Evolutionary conservation across 441 rosid genomes (phyloP), one percentile per base, ranked within the genome.

Genomic region (Erodium trifolium): DNA sequence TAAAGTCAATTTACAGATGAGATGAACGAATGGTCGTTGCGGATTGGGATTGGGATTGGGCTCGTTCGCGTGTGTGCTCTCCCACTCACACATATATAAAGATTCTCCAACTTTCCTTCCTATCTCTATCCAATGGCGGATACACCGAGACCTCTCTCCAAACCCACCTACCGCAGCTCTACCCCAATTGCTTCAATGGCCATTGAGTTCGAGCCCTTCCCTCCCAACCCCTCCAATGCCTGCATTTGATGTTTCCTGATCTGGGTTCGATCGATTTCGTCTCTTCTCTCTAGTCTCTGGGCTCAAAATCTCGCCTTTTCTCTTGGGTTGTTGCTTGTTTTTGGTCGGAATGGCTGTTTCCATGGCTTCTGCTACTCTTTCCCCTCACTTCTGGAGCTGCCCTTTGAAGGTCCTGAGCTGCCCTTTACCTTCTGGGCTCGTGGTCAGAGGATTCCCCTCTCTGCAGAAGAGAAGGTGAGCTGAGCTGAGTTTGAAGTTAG

Each of bases 121-220:
- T 16, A 55, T 55, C 63, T 55, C 63, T 17, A 55, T 55, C 63
- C 63, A 17, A 55, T 55, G 63, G 63, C 63, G 63, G 63, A 55
- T 55, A 55, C 14, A 55, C 16, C 63, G 63, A 55, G 63, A 55
- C 63, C 63, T 55, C 63, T 55, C 63, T 55, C 63, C 19, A 55
- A 55, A 55, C 63, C 63, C 63, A 55, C 63, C 63, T 16, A 16
- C 63, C 63, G 16, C 4, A 55, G 16, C 63, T 55, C 63, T 8
- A 17, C 10, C 63, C 63, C 63, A 16, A 16, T 7, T 17, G 19
- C 14, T 53, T 34, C 37, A 45, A 45, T 12, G 51, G 13, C 51
- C 51, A 9, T 12, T 12, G 51, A n/a, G 60, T 16, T 53, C 8
- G 60, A 53, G 60, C 60, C 60, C 60, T 34, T 34, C 37, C 37